Evolutionary conservation across 345 rosid genomes (phyloP), one percentile per base, ranked within the genome.

Genomic region (Camelina neglecta): DNA sequence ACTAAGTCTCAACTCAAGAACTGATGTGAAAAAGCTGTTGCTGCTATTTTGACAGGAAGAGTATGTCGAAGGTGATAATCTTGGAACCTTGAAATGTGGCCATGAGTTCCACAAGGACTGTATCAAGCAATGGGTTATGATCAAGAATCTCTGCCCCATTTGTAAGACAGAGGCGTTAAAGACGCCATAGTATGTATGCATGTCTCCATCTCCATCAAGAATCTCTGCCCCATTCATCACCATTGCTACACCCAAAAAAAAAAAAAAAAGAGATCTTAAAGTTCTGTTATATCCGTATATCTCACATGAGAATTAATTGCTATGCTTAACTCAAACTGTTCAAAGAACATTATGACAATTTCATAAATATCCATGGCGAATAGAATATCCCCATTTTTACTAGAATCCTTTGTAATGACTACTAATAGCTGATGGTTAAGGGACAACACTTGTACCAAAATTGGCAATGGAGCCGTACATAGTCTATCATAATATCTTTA

Each of bases 111-210:
- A 93, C 60, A 76, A 75, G 4, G 77, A 74, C 66, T 93, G 97
- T 81, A 83, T 93, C 83, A 93, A 86, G 70, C 90, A 91, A 66
- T 93, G 98, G 98, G 73, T 93, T 63, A 83, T 77, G 90, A 87
- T 74, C 56, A 93, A 93, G 82, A 93, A 91, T 70, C 80, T 87
- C 73, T 93, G 98, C 81, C 98, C 98, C 38, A 87, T 91, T 53
- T 93, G 98, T 67, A 91, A 93, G 79, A 86, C 89, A 7, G 74
- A 88, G 15, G 98, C 84, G 45, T 73, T 93, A 71, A 75, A 74
- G 8, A 81, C 86, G 11, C 83, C 79, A 80, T 36, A 45, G 11
- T 63, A 10, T 18, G 1, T 39, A 33, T 26, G 2, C 39, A 11
- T 63, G 18, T 39, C 44, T 18, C 6, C 75, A 53, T 60, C 58